Evolutionary conservation across 2,329 filamentous ascomycete species (phyloP).

Genomic region (Mycogone perniciosa): DNA sequence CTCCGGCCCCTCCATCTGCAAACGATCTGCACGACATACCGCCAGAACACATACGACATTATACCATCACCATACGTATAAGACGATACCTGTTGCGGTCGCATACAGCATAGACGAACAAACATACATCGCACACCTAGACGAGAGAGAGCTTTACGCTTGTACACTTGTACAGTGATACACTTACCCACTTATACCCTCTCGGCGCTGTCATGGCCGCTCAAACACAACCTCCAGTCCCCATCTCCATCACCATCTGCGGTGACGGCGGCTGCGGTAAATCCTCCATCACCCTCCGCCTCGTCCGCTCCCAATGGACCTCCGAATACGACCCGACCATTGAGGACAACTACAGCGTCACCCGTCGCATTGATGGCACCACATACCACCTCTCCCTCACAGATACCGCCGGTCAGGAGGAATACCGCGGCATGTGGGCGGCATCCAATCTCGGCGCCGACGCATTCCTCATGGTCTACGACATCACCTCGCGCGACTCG

Average conservation of each 20-base stretch:
- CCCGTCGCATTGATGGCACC: slow-evolving; percentile 71
- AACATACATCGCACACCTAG: background rate
- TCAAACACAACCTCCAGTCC: slow-evolving; percentile 33
- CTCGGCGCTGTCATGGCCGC: background rate
- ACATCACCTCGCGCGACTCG: slow-evolving; percentile 66
- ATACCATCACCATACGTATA: background rate
- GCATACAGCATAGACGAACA: too few relatives aligned
- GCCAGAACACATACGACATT: background rate
- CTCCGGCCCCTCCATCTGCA: background rate
- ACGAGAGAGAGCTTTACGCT: too few relatives aligned
- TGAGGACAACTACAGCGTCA: slow-evolving; percentile 80
- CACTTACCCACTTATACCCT: background rate
- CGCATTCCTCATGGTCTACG: slow-evolving; percentile 81
- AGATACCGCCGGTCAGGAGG: slow-evolving; percentile 84
- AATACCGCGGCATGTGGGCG: slow-evolving; percentile 84
- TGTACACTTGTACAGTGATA: too few relatives aligned
- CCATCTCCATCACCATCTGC: slow-evolving; percentile 74
- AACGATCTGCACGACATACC: background rate
- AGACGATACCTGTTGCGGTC: background rate
- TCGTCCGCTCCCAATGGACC: slow-evolving; percentile 78
- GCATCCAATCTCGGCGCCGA: slow-evolving; percentile 71
- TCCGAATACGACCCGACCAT: slow-evolving; percentile 77
- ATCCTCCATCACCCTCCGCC: slow-evolving; percentile 75
- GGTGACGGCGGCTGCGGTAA: slow-evolving; percentile 82
- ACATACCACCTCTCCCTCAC: slow-evolving; percentile 74